Base-by-base conservation (phyloP, 352 stramenopile species). In the Thalassiosira exigua region DNA sequence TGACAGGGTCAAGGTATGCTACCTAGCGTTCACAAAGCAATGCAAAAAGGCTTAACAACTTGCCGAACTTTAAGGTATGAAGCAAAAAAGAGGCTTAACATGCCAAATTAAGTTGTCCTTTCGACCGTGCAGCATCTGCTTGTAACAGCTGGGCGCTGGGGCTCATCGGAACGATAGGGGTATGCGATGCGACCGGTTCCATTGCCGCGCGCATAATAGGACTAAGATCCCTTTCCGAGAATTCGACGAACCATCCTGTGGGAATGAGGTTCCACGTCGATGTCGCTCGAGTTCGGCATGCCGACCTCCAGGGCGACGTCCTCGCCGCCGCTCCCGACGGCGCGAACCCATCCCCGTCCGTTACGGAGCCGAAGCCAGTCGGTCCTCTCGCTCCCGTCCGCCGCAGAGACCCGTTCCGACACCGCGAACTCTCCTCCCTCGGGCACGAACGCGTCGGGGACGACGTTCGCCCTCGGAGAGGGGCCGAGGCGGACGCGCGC, bases 281-380 rank as follows among this genome's bases (percentile, higher is more conserved):
- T 29, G 52, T 26, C 29, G 53, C 50, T 26, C 24, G 44, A 1
- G 46, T 33, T 3, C 64, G 29, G 51, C 50, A 65, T 26, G 52
- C 42, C 42, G 12, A 46, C 42, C 51, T n/a, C 22, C 30, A 64
- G 75, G 71, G 90, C 82, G 2, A 88, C 41, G 22, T 61, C 32
- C 62, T 91, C 77, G 42, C 70, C 81, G 39, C 81, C 56, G 26
- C 67, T 30, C 33, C 68, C 66, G 29, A 79, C 51, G 46, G 79
- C 78, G 41, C 87, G 77, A 29, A 92, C 68, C 88, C 85, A 93
- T 1, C 84, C 85, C 54, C 70, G 48, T 42, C 75, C 75, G 60
- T 88, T 77, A 42, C 83, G 91, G 0, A 93, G 48, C 54, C 88
- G 76, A 12, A 92, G 64, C 88, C 88, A 93, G 4, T 57, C 75